A percentile compares a stretch with the other conserved stretches of the same genome.
Conservation (phyloP, 192 early-diverging fungal genomes). For the Podila verticillata region DNA sequence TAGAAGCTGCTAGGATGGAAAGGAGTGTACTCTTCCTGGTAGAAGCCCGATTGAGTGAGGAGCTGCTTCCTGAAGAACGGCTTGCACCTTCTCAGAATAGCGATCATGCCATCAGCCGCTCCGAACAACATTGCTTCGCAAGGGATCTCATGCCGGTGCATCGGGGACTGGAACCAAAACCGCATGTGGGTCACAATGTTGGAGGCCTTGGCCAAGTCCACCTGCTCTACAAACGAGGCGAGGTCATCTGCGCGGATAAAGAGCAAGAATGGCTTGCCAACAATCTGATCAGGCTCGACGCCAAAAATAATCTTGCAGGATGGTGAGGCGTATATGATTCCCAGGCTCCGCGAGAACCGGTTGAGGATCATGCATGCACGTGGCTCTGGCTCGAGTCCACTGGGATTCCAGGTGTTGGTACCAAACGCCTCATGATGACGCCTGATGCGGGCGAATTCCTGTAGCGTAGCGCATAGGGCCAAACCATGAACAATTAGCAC, state of each 20-base stretch:
- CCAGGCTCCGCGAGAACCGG: conserved; percentile 36
- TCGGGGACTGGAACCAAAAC: conserved; percentile 42
- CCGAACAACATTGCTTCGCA: conserved; percentile 49
- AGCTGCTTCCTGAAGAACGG: conserved; percentile 24
- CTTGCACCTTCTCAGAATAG: conserved; percentile 29
- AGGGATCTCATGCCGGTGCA: conserved; percentile 27
- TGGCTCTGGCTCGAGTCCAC: conserved; percentile 35
- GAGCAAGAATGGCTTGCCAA: conserved; percentile 42
- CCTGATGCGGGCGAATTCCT: conserved; percentile 44
- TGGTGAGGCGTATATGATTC: conserved; percentile 50
- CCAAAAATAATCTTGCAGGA: conserved; percentile 37
- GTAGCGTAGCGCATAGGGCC: not conserved
- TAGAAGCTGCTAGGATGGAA: not conserved
- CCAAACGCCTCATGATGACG: conserved; percentile 37
- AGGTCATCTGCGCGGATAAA: conserved; percentile 44
- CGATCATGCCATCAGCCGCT: conserved; percentile 42
- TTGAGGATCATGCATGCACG: conserved; percentile 53
- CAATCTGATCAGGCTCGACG: conserved; percentile 13
- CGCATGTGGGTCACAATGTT: conserved; percentile 45
- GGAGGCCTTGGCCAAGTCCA: conserved; percentile 47
- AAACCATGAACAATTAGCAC: not conserved
- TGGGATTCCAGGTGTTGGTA: conserved; percentile 38
- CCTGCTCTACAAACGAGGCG: conserved; percentile 29
- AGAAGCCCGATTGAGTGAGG: not conserved
- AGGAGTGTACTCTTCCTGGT: not conserved